Evolutionary conservation across 2,329 filamentous ascomycete genomes (phyloP).

Genomic region (Epichloe aotearoae): DNA sequence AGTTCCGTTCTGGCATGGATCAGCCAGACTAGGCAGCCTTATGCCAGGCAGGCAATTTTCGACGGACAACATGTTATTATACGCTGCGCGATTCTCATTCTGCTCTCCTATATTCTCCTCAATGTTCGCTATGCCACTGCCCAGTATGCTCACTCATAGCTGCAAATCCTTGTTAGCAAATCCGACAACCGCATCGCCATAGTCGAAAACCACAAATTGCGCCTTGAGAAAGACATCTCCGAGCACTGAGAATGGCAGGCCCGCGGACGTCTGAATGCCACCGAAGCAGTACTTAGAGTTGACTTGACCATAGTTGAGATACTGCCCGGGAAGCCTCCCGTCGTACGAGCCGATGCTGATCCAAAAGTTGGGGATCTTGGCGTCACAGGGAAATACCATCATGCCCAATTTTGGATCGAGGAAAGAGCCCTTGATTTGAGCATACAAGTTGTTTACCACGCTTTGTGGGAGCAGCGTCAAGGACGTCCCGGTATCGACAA

Average conservation of each 20-base stretch:
- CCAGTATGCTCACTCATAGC: background rate
- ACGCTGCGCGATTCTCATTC: too few species aligned
- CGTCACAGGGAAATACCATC: conserved; percentile 43
- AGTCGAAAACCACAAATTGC: conserved; percentile 30
- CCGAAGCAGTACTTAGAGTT: conserved; percentile 20
- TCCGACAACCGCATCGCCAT: conserved; percentile 18
- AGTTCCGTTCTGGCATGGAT: too few species aligned
- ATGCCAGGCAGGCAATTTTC: too few species aligned
- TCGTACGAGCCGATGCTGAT: conserved; percentile 22
- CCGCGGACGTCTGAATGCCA: conserved; percentile 23
- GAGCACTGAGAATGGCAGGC: conserved; percentile 25
- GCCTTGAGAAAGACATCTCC: conserved; percentile 30
- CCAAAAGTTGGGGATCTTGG: conserved; percentile 31
- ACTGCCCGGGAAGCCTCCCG: conserved; percentile 22
- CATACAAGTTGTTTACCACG: conserved; percentile 47
- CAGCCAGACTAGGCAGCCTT: too few species aligned
- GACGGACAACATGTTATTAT: too few species aligned
- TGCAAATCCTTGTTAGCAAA: conserved; percentile 24
- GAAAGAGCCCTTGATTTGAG: conserved; percentile 36
- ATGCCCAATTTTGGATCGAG: conserved; percentile 34
- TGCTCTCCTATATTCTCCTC: too few species aligned
- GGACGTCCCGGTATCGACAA: conserved; percentile 60
- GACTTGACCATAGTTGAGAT: conserved; percentile 23
- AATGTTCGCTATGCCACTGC: background rate
- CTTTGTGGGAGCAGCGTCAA: conserved; percentile 44